Evolutionary conservation across 1,139 yeast genomes (phyloP).

Genomic region (Pichia sp.): DNA sequence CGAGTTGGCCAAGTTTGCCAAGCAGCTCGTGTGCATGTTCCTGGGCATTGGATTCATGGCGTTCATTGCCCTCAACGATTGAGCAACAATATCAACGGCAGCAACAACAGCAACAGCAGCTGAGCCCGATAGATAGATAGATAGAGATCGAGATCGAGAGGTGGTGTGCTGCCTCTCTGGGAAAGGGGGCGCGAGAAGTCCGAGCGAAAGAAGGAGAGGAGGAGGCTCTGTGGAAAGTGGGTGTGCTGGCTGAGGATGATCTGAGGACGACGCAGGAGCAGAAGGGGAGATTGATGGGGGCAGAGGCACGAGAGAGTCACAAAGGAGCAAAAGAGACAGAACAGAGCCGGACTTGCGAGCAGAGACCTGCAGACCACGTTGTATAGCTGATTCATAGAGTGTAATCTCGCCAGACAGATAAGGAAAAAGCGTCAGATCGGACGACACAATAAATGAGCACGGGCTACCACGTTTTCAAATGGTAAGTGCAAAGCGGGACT

Average conservation of each 20-base stretch:
- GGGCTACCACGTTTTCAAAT: constrained; percentile 24
- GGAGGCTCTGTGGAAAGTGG: background rate
- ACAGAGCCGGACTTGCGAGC: too few species aligned
- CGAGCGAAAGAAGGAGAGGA: background rate
- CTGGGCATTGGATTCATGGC: constrained; percentile 51
- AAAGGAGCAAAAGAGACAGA: too few species aligned
- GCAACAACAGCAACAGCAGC: background rate
- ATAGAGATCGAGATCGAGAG: background rate
- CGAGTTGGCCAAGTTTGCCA: constrained; percentile 36
- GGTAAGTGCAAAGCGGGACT: constrained; percentile 19
- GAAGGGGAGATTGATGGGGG: too few species aligned
- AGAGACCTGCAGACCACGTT: too few species aligned
- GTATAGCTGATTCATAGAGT: too few species aligned
- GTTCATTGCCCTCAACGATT: constrained; percentile 45
- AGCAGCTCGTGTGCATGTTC: constrained; percentile 42
- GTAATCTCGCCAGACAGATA: background rate
- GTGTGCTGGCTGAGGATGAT: background rate
- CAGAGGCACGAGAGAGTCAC: too few species aligned
- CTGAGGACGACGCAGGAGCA: too few species aligned
- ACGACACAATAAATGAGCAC: constrained; percentile 13
- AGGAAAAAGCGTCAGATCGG: background rate
- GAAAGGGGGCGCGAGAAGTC: background rate
- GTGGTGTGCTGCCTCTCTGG: background rate
- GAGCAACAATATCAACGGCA: background rate
- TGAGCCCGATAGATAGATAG: too few species aligned